Conservation (phyloP, 176 grass and related monocot species). For the Oryza meyeriana region DNA sequence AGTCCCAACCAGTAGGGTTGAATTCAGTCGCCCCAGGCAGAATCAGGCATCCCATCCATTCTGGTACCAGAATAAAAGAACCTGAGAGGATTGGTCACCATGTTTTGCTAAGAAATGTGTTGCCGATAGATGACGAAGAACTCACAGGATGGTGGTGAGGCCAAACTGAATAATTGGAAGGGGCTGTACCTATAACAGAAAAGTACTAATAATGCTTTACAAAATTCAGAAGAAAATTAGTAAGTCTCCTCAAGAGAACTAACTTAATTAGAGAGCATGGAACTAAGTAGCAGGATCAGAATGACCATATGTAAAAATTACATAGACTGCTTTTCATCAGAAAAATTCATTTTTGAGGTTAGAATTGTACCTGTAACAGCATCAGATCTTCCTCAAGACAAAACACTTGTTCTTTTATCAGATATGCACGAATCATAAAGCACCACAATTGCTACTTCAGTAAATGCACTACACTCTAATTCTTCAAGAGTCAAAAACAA, state of each 20-base stretch:
- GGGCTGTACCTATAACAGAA: background rate
- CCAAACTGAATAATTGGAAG: too few relatives aligned
- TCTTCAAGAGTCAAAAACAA: background rate
- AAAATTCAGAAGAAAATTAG: background rate
- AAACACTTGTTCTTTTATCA: background rate
- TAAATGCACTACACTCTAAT: background rate
- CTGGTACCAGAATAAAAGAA: background rate
- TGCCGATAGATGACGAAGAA: background rate
- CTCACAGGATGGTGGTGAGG: too few relatives aligned
- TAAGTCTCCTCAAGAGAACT: background rate
- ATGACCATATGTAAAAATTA: background rate
- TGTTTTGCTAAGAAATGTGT: background rate
- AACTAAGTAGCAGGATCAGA: background rate
- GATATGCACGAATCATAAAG: background rate
- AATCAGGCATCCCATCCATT: background rate
- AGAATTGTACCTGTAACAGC: background rate
- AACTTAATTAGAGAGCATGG: background rate
- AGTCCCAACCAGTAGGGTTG: too few relatives aligned
- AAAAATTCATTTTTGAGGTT: background rate
- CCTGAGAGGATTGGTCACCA: background rate
- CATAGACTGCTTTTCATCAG: background rate
- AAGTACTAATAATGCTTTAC: background rate
- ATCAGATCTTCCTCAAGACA: background rate
- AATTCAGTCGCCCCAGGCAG: background rate
- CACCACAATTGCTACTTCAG: background rate